Conservation (phyloP, 2,329 filamentous ascomycete species). For the Calycina herbarum region DNA sequence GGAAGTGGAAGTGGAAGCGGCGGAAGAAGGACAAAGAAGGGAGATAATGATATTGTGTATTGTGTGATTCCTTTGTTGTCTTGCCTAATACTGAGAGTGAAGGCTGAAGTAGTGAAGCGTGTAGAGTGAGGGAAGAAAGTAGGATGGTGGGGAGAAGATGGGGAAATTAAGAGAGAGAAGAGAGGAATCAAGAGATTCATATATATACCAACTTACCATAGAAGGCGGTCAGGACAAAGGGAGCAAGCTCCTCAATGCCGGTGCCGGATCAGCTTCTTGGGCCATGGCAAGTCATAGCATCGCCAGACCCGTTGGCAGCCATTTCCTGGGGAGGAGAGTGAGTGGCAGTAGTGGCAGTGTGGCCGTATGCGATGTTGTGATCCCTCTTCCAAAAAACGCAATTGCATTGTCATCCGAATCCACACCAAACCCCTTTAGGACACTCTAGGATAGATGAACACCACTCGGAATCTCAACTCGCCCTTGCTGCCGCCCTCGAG, state of each 20-base stretch:
- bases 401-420: neutral
- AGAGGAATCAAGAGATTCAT: neutral
- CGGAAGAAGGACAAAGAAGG: neutral
- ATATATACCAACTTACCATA: neutral
- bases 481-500: too few species aligned
- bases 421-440: neutral
- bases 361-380: neutral
- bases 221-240: conserved; percentile 3
- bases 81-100: neutral
- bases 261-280: neutral
- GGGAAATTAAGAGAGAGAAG: neutral
- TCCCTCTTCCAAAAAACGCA: conserved; percentile 1
- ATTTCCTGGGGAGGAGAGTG: neutral
- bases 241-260: neutral
- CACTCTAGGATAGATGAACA: neutral
- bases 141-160: neutral
- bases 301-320: neutral
- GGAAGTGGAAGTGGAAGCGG: neutral
- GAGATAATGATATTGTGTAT: neutral
- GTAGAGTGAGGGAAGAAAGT: neutral
- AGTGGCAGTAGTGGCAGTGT: neutral
- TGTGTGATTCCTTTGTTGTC: neutral
- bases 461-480: neutral
- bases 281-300: neutral
- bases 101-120: neutral